phyloP scores from a whole-genome alignment of 192 early-diverging fungal genomes.

The Podila minutissima region DNA sequence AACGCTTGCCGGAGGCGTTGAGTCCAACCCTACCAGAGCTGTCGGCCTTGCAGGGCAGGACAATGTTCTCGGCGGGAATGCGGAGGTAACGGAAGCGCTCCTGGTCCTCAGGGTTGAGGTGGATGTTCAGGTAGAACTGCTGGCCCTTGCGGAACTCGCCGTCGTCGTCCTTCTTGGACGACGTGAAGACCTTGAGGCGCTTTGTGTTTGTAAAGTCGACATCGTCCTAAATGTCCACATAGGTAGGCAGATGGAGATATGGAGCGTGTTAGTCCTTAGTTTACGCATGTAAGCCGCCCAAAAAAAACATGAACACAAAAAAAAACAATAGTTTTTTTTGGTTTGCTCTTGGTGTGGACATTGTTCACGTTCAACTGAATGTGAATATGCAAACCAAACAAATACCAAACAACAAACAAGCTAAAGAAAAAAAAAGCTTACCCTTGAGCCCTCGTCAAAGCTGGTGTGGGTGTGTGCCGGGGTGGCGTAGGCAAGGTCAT shows the following conservation, averaged over 20 bases:
- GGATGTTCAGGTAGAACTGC: constrained; percentile 49
- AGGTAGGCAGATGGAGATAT: neutral
- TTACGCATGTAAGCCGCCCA: no score
- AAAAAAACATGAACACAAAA: neutral
- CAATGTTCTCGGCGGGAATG: constrained; percentile 47
- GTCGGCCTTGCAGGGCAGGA: constrained; percentile 40
- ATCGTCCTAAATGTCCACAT: constrained; percentile 25
- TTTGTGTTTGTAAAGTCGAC: constrained; percentile 28
- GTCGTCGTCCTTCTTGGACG: constrained; percentile 52
- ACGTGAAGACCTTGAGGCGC: constrained; percentile 47
- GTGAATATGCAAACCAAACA: no score
- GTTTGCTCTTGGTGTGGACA: no score
- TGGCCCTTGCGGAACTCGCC: constrained; percentile 53
- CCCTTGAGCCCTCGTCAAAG: constrained; percentile 40
- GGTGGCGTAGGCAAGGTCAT: constrained; percentile 28
- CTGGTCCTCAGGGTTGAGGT: constrained; percentile 30
- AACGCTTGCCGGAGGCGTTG: constrained; percentile 44
- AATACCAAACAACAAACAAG: neutral
- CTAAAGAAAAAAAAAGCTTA: constrained; percentile 8
- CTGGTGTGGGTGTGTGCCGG: constrained; percentile 37
- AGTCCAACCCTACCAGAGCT: constrained; percentile 22
- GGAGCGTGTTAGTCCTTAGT: no score
- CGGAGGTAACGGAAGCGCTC: constrained; percentile 41
- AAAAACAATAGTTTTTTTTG: neutral
- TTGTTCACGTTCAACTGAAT: no score